Evolutionary conservation across 768 basidiomycete species (phyloP).

Genomic region (Agrocybe pediades): DNA sequence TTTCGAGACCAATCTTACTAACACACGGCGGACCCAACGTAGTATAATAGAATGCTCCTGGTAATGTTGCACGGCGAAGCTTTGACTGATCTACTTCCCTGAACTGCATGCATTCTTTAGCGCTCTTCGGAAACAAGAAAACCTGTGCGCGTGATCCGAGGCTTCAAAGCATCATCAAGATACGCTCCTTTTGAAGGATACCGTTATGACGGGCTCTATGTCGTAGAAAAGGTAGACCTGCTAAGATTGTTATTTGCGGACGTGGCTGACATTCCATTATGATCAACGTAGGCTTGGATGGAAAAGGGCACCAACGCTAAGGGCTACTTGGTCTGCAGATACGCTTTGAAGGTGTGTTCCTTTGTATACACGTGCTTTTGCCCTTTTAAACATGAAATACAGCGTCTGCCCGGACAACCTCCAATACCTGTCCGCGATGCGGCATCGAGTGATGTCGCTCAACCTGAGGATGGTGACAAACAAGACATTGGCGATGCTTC

Average conservation of each 20-base stretch:
- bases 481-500: slow-evolving; percentile 18
- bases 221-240: slow-evolving; percentile 64
- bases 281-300: slow-evolving; percentile 60
- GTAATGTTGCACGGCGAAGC: too few species aligned
- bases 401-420: slow-evolving; percentile 62
- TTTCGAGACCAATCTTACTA: not conserved
- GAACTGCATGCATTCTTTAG: slow-evolving; percentile 34
- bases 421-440: slow-evolving; percentile 41
- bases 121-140: slow-evolving; percentile 77
- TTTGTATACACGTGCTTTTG: not conserved
- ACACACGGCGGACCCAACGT: not conserved
- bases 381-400: not conserved
- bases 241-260: not conserved
- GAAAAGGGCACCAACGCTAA: slow-evolving; percentile 68
- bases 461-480: slow-evolving; percentile 20
- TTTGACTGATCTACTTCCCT: not conserved
- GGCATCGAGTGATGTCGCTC: slow-evolving; percentile 17
- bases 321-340: slow-evolving; percentile 84
- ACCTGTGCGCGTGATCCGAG: slow-evolving; percentile 86
- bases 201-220: slow-evolving; percentile 89
- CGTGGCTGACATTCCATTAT: not conserved
- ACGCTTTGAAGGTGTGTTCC: slow-evolving; percentile 68
- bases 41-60: slow-evolving; percentile 72
- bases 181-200: slow-evolving; percentile 90
- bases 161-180: slow-evolving; percentile 70